Evolutionary conservation across 2,329 filamentous ascomycete species (phyloP).

Genomic region (Bipolaris sorokiniana): DNA sequence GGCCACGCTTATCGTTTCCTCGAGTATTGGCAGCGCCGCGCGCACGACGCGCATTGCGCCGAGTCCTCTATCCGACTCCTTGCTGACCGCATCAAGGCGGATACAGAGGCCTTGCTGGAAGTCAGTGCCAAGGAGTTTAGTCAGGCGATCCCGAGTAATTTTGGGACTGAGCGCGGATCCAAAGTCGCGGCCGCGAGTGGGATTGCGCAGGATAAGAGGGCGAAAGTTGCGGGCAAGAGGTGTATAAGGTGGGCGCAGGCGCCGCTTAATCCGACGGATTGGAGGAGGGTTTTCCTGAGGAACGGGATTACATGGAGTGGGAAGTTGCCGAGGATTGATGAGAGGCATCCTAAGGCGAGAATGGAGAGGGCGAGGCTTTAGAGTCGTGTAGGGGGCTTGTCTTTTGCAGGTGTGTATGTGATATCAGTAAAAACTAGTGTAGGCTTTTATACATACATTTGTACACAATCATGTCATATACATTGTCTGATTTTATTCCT

Average conservation of each 20-base stretch:
- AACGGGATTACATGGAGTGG: constrained; percentile 22
- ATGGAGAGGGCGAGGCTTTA: constrained; percentile 6
- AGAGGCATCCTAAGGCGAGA: constrained; percentile 12
- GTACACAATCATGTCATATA: not conserved
- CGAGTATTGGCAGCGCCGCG: constrained; percentile 23
- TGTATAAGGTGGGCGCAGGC: constrained; percentile 17
- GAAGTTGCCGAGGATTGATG: constrained; percentile 16
- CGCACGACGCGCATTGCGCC: constrained; percentile 10
- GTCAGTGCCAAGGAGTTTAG: constrained; percentile 30
- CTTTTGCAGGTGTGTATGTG: not conserved
- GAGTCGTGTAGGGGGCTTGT: not conserved
- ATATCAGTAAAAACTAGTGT: no score
- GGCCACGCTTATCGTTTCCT: constrained; percentile 24
- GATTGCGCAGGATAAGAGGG: constrained; percentile 16
- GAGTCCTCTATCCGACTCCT: constrained; percentile 19
- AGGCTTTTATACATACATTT: no score
- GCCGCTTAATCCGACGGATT: constrained; percentile 24
- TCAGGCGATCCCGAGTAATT: constrained; percentile 25
- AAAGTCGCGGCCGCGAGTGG: constrained; percentile 24
- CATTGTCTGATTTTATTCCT: no score
- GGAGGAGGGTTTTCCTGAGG: constrained; percentile 23
- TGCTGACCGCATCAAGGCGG: constrained; percentile 23
- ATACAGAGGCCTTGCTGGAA: constrained; percentile 21
- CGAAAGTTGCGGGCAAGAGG: constrained; percentile 9
- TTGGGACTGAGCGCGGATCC: constrained; percentile 19